Base-by-base conservation (phyloP, 179 eudicot genomes). In the Spergularia azorica region DNA sequence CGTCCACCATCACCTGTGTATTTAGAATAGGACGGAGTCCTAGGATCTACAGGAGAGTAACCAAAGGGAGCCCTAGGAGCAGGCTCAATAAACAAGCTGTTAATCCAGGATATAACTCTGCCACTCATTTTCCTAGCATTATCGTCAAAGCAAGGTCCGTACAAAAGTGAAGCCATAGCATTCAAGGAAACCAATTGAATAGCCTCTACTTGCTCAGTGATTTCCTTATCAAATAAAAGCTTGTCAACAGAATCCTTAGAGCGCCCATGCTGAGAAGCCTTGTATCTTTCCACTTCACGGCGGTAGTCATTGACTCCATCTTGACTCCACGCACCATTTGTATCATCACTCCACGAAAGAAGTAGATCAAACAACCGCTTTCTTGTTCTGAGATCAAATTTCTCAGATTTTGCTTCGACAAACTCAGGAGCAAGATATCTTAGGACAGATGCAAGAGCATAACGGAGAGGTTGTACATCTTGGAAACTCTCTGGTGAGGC, bases 61-160 rank as follows among this genome's bases (percentile, higher is more conserved):
- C 98, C 98, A 86, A 94, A 93, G 2, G 97, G 97, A 57, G 93
- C 98, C 91, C 93, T 91, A 17, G 97, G 90, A 52, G 99, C 92
- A 59, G 99, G 97, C 83, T 95, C 99, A 81, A 89, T 89, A 84
- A 95, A 93, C 72, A 95, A 86, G 88, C 96, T 91, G 73, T 95
- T 95, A 64, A 95, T 95, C 99, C 99, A 95, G 18, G 90, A 90
- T 85, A 95, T 94, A 54, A 95, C 97, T 59, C 94, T 84, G 70
- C 98, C 99, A 83, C 97, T 86, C 99, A 95, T 95, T 87, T 94
- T 95, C 82, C 98, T 91, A 67, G 98, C 98, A 79, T 89, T 95
- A 86, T 95, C 99, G 76, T 95, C 99, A 84, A 95, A 93, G 85
- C 99, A 95, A 80, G 99, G 99, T 71, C 99, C 99, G 82, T 95